These are phyloP conservation scores for Stachybotrys echinatus DNA, from an alignment of 2,329 filamentous ascomycete genomes.

Conservation along the genomic window DNA sequence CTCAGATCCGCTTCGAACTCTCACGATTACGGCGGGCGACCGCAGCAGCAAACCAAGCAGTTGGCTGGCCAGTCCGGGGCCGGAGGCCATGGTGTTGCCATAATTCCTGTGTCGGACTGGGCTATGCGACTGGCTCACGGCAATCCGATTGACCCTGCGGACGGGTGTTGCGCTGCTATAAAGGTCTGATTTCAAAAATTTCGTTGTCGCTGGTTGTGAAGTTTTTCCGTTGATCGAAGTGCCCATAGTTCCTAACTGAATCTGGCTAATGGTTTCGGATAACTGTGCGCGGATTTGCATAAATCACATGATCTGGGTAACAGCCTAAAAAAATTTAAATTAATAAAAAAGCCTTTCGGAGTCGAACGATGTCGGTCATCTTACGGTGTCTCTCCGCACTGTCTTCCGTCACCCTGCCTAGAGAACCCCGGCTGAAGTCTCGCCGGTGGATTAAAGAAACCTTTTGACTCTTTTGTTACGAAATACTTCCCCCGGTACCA, in stretches of 20 bases:
- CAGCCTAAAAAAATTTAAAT: background rate
- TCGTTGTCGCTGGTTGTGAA: constrained; percentile 1
- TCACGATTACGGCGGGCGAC: no score
- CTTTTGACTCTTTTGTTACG: background rate
- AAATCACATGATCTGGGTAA: background rate
- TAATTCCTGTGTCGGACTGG: background rate
- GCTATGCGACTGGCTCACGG: constrained; percentile 2
- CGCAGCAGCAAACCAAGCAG: no score
- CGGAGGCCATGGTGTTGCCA: constrained; percentile 3
- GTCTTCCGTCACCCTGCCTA: background rate
- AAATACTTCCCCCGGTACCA: background rate
- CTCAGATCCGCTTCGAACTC: no score
- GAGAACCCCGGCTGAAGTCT: background rate
- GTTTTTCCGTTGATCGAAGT: no score
- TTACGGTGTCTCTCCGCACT: background rate
- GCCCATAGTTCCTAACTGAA: background rate
- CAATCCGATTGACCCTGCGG: constrained; percentile 3
- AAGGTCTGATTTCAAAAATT: constrained; percentile 1
- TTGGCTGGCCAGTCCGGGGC: no score
- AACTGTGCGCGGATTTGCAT: background rate
- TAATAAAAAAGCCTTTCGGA: background rate
- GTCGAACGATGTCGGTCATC: background rate
- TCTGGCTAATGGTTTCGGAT: background rate
- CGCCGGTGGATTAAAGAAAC: background rate
- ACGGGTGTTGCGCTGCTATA: background rate